Evolutionary conservation across 73 alveolate species (phyloP), one percentile per base, ranked within the genome.

Genomic region (Paramecium biaurelia): DNA sequence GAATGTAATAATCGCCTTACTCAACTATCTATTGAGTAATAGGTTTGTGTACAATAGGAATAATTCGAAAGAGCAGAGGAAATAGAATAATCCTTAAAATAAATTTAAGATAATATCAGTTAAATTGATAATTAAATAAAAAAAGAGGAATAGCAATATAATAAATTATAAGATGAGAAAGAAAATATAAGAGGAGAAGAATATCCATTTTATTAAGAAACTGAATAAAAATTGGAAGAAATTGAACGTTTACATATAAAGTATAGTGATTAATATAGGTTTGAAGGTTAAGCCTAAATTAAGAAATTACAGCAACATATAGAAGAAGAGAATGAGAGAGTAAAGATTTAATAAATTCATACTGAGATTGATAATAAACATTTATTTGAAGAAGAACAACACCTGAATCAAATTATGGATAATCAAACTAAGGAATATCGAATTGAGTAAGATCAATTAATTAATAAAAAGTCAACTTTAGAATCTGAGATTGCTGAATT

Each of bases 321-420:
- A 21, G 90, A 79, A 20, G 90, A 79, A 34, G 90, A 79, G 34
- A 79, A 79, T 79, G 90, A 79, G 24, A 41, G 90, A 20, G 90
- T 79, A 4, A 79, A 79, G 28, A 79, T 79, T 6, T 45, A 79
- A 20, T 79, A 79, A 47, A 79, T 79, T 9, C 90, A 79, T 15
- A 79, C 90, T 30, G 90, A 79, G 23, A 79, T 79, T 37, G 74
- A 79, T 79, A 43, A 35, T 79, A 79, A 79, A 47, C 90, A 79
- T 79, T 79, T 79, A 18, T 70, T n/a, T 20, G 90, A 79, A 43
- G 90, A 79, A n/a, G 90, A 79, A 79, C 23, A 79, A 43, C 90
- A 79, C n/a, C 8, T 79, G 21, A 41, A 47, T 43, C 32, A 79
- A 47, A 79, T 79, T 7, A 79, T 79, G 90, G 90, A 79, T 45